These are phyloP conservation scores for Bremia lactucae DNA, from an alignment of 352 stramenopile species.

Conservation along the genomic window DNA sequence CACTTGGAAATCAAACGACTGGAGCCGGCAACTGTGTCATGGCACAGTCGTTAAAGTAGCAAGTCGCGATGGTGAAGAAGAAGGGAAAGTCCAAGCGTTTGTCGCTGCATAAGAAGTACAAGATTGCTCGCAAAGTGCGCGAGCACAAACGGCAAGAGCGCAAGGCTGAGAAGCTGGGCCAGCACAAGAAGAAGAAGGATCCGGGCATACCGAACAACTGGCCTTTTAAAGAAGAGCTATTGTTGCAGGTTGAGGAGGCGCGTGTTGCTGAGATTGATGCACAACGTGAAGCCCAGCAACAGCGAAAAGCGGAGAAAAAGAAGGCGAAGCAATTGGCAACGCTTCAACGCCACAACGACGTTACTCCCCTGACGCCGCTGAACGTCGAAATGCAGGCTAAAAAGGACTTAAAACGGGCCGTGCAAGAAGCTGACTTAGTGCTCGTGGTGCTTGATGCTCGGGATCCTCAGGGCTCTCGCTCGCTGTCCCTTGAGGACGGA, in stretches of 20 bases:
- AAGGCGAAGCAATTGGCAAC: constrained; percentile 37
- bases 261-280: constrained; percentile 63
- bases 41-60: background rate
- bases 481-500: constrained; percentile 89
- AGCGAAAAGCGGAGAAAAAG: constrained; percentile 61
- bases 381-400: constrained; percentile 70
- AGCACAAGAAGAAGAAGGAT: constrained; percentile 93
- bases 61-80: constrained; percentile 94
- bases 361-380: constrained; percentile 35
- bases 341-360: constrained; percentile 14
- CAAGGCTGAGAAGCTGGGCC: constrained; percentile 85
- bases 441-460: constrained; percentile 93
- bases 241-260: constrained; percentile 70
- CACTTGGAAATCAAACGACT: constrained; percentile 21
- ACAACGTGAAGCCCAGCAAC: constrained; percentile 45
- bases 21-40: constrained; percentile 13
- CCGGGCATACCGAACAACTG: constrained; percentile 97
- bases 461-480: constrained; percentile 93
- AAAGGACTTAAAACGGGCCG: constrained; percentile 70
- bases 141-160: constrained; percentile 93
- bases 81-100: constrained; percentile 96
- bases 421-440: constrained; percentile 52
- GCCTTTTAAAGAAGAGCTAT: constrained; percentile 95
- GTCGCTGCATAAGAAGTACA: constrained; percentile 99
- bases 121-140: constrained; percentile 86